A percentile compares a stretch with the other conserved stretches of the same genome.
phyloP scores from a whole-genome alignment of 345 rosid species.

The Populus deltoides region DNA sequence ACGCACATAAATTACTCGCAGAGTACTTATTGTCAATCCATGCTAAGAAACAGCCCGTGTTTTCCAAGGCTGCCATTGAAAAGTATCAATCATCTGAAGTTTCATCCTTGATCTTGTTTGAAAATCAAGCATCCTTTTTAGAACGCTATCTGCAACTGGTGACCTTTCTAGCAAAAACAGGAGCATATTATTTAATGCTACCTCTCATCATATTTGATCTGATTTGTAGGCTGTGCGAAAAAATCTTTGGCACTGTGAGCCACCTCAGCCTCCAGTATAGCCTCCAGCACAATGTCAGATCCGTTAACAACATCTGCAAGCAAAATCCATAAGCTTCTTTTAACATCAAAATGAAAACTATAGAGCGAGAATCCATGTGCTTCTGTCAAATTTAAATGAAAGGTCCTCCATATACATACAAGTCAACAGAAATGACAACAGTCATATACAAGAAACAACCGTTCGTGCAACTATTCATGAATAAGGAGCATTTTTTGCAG shows the following conservation, averaged over 20 bases:
- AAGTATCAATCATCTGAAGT: neutral
- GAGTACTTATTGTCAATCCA: too few species aligned
- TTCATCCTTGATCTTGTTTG: too few species aligned
- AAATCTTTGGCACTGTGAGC: constrained; percentile 58
- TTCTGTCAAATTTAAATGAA: neutral
- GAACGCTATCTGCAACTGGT: neutral
- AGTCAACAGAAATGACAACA: neutral
- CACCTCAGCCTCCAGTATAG: constrained; percentile 66
- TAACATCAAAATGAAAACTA: neutral
- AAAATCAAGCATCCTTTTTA: neutral
- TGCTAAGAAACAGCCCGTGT: neutral
- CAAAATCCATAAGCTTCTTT: constrained; percentile 4
- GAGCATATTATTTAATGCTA: neutral
- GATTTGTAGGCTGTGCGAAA: constrained; percentile 59
- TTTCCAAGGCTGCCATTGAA: neutral
- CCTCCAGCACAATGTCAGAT: constrained; percentile 63
- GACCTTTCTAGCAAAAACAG: neutral
- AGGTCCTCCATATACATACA: neutral
- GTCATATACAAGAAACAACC: neutral
- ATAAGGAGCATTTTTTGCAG: neutral
- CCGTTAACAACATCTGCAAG: constrained; percentile 46
- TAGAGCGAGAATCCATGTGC: neutral
- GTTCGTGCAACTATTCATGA: neutral
- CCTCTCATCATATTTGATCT: constrained; percentile 29
- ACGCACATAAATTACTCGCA: too few species aligned